A percentile compares a stretch with the other conserved stretches of the same genome.
Conservation (phyloP, 2,329 filamentous ascomycete genomes). For the Aspergillus spinulosporus region DNA sequence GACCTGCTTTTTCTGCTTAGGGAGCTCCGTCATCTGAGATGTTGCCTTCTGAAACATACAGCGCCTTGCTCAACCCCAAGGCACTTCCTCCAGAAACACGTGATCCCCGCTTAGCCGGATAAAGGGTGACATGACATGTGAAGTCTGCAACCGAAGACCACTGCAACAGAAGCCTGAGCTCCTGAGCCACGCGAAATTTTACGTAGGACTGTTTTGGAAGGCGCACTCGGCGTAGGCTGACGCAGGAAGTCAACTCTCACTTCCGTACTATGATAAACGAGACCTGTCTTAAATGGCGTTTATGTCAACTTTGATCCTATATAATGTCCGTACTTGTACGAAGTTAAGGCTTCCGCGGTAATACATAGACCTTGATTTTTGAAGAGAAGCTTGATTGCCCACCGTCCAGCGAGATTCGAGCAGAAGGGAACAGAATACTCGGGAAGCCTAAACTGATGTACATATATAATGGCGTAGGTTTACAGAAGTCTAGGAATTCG, state of each 20-base stretch:
- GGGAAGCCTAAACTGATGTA: too few relatives aligned
- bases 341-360: too few relatives aligned
- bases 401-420: too few relatives aligned
- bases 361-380: too few relatives aligned
- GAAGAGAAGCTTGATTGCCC: too few relatives aligned
- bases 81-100: conserved; percentile 21
- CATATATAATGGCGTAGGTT: too few relatives aligned
- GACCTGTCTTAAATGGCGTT: background rate
- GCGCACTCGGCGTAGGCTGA: conserved; percentile 9
- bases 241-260: conserved; percentile 1
- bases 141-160: conserved; percentile 18
- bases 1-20: conserved; percentile 23
- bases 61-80: conserved; percentile 20
- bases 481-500: too few relatives aligned
- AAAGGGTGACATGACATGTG: conserved; percentile 18
- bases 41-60: conserved; percentile 13
- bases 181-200: conserved; percentile 20
- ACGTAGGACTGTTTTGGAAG: conserved; percentile 20
- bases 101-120: conserved; percentile 21
- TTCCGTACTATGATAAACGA: background rate
- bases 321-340: too few relatives aligned
- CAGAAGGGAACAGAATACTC: too few relatives aligned
- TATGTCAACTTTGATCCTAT: too few relatives aligned
- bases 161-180: conserved; percentile 20
- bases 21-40: background rate